Evolutionary conservation across 805 yeast genomes (phyloP).

Genomic region (Saccharomycopsis amapae): DNA sequence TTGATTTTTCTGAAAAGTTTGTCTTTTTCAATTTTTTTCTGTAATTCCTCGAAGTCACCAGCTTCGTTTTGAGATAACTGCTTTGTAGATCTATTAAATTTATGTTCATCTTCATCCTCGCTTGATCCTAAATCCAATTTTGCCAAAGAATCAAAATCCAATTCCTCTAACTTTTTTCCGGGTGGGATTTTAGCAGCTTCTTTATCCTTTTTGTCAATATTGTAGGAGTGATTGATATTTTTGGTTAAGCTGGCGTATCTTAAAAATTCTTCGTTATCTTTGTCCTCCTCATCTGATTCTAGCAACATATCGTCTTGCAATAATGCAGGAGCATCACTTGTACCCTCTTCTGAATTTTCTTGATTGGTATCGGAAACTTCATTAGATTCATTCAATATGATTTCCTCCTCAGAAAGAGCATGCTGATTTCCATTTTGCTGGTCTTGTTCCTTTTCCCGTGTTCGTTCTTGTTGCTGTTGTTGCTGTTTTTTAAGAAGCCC

Average conservation of each 20-base stretch:
- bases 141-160: slow-evolving; percentile 4
- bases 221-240: slow-evolving; percentile 6
- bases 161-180: slow-evolving; percentile 9
- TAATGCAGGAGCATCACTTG: background rate
- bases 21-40: slow-evolving; percentile 24
- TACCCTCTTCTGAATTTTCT: background rate
- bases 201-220: background rate
- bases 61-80: slow-evolving; percentile 24
- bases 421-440: background rate
- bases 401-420: background rate
- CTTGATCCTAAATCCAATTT: slow-evolving; percentile 20
- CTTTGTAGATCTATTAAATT: slow-evolving; percentile 21
- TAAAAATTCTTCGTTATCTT: slow-evolving; percentile 27
- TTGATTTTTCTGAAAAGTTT: slow-evolving; percentile 22
- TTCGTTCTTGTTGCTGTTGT: slow-evolving; percentile 16
- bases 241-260: slow-evolving; percentile 14
- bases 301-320: slow-evolving; percentile 1
- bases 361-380: background rate
- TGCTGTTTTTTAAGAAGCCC: slow-evolving; percentile 25
- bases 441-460: background rate
- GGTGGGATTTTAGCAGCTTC: no score
- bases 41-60: slow-evolving; percentile 23
- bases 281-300: background rate
- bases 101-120: slow-evolving; percentile 22
- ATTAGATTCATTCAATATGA: background rate